Conservation (phyloP, 331 rosid genomes). For the Malus hybrid region DNA sequence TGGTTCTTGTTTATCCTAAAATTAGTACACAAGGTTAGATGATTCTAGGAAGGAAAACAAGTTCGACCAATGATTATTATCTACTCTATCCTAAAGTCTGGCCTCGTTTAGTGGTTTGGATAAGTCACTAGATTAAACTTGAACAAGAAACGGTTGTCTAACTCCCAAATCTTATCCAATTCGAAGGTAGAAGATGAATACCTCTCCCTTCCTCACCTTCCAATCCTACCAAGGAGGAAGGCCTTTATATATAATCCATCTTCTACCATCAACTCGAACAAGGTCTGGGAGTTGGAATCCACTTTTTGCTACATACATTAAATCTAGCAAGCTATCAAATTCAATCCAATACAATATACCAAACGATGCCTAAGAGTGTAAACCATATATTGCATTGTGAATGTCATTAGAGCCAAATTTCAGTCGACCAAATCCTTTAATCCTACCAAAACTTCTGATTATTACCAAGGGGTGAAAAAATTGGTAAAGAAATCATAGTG, state of each 20-base stretch:
- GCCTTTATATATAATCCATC: neutral
- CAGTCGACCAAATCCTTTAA: neutral
- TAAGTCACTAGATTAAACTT: neutral
- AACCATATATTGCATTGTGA: neutral
- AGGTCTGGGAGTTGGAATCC: neutral
- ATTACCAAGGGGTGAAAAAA: neutral
- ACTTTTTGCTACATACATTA: neutral
- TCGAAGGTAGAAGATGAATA: neutral
- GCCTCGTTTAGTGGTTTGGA: neutral
- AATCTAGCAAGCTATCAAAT: neutral
- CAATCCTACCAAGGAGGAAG: neutral
- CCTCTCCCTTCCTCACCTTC: no score
- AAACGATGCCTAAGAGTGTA: neutral
- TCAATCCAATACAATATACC: no score
- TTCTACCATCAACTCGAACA: neutral
- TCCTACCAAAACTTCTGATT: neutral
- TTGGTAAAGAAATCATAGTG: neutral
- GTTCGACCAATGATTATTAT: neutral
- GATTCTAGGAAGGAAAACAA: neutral
- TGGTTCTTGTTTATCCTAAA: slow-evolving; percentile 51
- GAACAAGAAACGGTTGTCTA: neutral
- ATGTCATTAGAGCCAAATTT: neutral
- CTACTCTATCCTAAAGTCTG: neutral
- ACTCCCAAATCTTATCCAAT: neutral
- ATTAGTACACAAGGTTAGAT: neutral